A percentile compares a stretch with the other conserved stretches of the same genome.
These are phyloP conservation scores for Pichia sp. DNA, from an alignment of 1,139 yeast genomes.

Conservation along the genomic window DNA sequence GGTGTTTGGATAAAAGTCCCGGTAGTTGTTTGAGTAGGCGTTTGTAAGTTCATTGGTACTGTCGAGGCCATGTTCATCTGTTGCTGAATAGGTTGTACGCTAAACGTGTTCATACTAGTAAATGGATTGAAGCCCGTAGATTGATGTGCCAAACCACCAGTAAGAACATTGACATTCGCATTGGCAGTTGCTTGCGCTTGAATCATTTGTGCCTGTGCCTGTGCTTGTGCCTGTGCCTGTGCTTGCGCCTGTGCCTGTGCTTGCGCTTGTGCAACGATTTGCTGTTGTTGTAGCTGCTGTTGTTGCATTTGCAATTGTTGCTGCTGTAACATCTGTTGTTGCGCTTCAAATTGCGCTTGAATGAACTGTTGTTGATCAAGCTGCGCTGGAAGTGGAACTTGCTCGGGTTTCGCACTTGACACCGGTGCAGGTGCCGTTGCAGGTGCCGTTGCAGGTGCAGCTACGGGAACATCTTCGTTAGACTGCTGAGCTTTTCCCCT, in stretches of 20 bases:
- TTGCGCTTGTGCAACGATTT: not conserved
- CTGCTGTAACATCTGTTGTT: not conserved
- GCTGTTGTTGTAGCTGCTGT: slow-evolving; percentile 8
- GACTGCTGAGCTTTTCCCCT: not conserved
- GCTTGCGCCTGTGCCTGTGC: slow-evolving; percentile 4
- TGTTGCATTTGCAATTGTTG: slow-evolving; percentile 6
- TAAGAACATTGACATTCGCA: not conserved
- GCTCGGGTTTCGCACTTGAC: slow-evolving; percentile 15
- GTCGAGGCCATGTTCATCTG: slow-evolving; percentile 6
- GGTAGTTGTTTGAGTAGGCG: slow-evolving; percentile 3
- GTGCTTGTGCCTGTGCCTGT: slow-evolving; percentile 12
- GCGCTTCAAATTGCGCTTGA: slow-evolving; percentile 16
- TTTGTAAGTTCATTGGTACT: slow-evolving; percentile 10
- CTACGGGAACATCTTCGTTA: slow-evolving; percentile 11
- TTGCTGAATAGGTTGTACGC: slow-evolving; percentile 16
- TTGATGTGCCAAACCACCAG: slow-evolving; percentile 11
- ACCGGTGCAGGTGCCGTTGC: slow-evolving; percentile 26
- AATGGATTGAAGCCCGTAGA: slow-evolving; percentile 26
- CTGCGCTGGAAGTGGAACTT: slow-evolving; percentile 3
- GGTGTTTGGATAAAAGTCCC: slow-evolving; percentile 7
- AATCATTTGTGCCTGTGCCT: not conserved
- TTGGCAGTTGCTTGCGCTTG: slow-evolving; percentile 10
- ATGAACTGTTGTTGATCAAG: slow-evolving; percentile 14
- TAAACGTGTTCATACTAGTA: slow-evolving; percentile 13
- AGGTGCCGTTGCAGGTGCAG: too few relatives aligned